A percentile compares a stretch with the other conserved stretches of the same genome.
These are phyloP conservation scores for Diplodia seriata DNA, from an alignment of 2,329 filamentous ascomycete genomes.

Conservation along the genomic window DNA sequence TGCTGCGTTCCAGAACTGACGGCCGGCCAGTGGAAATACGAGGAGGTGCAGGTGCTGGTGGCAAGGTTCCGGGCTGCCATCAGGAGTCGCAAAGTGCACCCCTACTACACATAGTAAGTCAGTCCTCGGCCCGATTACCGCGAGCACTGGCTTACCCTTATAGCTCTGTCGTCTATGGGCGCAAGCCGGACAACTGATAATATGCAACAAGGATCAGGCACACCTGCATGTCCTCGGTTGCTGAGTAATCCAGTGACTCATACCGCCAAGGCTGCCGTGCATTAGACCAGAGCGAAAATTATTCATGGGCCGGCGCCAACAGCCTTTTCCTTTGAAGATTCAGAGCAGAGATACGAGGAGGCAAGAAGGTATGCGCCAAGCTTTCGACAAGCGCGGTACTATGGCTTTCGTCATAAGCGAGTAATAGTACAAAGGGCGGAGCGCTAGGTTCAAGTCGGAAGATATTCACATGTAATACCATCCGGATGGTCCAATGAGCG, in stretches of 20 bases:
- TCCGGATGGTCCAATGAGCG: not conserved
- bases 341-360: no score
- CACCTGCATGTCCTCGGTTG: not conserved
- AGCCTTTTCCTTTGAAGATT: not conserved
- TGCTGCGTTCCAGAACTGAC: not conserved
- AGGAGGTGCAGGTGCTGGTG: slow-evolving; percentile 30
- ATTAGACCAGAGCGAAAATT: not conserved
- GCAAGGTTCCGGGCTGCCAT: slow-evolving; percentile 24
- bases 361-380: not conserved
- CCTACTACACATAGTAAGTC: slow-evolving; percentile 29
- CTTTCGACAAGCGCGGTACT: not conserved
- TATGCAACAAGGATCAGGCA: not conserved
- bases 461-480: not conserved
- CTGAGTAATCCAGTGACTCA: not conserved
- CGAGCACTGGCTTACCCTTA: not conserved
- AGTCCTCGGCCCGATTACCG: not conserved
- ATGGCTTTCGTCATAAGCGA: not conserved
- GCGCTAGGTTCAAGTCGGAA: not conserved
- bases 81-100: slow-evolving; percentile 24
- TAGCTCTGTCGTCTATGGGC: slow-evolving; percentile 28
- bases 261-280: not conserved
- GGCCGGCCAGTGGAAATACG: slow-evolving; percentile 23
- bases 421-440: not conserved
- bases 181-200: slow-evolving; percentile 22
- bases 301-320: no score